Evolutionary conservation across 768 basidiomycete genomes (phyloP).

Genomic region (Astraeus odoratus): DNA sequence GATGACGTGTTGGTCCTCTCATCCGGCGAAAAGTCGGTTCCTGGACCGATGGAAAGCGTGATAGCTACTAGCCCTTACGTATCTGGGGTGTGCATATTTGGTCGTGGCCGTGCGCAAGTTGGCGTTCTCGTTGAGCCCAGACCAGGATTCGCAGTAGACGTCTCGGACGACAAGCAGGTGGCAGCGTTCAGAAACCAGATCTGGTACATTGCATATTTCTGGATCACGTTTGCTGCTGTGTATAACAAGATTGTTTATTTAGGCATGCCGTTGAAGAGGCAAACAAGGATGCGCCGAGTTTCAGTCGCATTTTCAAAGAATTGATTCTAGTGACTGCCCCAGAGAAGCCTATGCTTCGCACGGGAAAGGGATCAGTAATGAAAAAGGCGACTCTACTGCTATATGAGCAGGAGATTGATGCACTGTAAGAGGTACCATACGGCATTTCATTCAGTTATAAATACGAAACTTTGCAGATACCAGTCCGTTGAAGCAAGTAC

Average conservation of each 20-base stretch:
- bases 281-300: slow-evolving; percentile 34
- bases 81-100: slow-evolving; percentile 28
- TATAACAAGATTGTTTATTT: neutral
- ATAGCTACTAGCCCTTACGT: slow-evolving; percentile 18
- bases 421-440: slow-evolving; percentile 29
- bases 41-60: slow-evolving; percentile 20
- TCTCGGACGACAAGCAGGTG: slow-evolving; percentile 16
- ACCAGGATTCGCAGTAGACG: slow-evolving; percentile 12
- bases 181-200: slow-evolving; percentile 24
- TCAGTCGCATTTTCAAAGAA: slow-evolving; percentile 43
- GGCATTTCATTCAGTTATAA: neutral
- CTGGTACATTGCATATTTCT: slow-evolving; percentile 15
- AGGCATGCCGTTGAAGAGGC: slow-evolving; percentile 41
- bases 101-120: slow-evolving; percentile 24
- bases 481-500: slow-evolving; percentile 24
- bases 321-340: slow-evolving; percentile 42
- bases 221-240: neutral
- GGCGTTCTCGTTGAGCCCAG: slow-evolving; percentile 29
- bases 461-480: slow-evolving; percentile 19
- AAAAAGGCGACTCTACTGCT: slow-evolving; percentile 31
- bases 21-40: slow-evolving; percentile 18
- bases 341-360: slow-evolving; percentile 37
- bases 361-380: slow-evolving; percentile 40
- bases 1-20: slow-evolving; percentile 29
- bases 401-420: slow-evolving; percentile 42